Evolutionary conservation across 1,139 yeast genomes (phyloP), one percentile per base, ranked within the genome.

Genomic region (Candida glucosophila): DNA sequence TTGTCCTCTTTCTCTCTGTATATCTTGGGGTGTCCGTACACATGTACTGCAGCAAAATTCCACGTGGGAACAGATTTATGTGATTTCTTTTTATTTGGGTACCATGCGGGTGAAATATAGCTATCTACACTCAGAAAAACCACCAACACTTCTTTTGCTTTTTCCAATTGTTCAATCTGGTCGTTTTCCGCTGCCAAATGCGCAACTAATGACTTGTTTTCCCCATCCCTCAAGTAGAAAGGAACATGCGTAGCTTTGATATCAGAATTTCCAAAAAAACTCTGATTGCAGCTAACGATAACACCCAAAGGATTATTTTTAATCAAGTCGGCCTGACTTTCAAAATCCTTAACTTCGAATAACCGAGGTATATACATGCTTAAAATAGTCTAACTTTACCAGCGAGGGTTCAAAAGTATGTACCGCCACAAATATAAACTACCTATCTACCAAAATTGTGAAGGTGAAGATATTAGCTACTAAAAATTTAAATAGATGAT

Each of bases 61-160:
- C 85, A 77, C 0, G 86, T 77, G 8, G 85, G 83, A 6, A 76
- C 86, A 20, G 61, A 67, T 39, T 74, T 76, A 34, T 74, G 79
- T 15, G 77, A 70, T 26, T 61, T 63, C 35, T 61, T 54, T 48
- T 77, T 76, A 3, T 64, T 59, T 2, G 73, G 67, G 41, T 77
- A 77, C 60, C 76, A 76, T 10, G 64, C 51, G 3, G 86, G 83
- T 6, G 77, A 54, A 18, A 76, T 65, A 43, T 77, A 77, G 2
- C 73, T 57, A 40, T 73, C 62, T 4, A 48, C 53, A 4, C 74
- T 62, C 43, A 67, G 72, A 54, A 77, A 77, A 4, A 74, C 58
- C 8, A 76, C 66, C 39, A 73, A 51, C 7, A 69, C 69, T 19
- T 28, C 30, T 5, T 60, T 49, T 9, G 58, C 58, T 2, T 50